Evolutionary conservation across 2,329 filamentous ascomycete genomes (phyloP), one percentile per base, ranked within the genome.

Genomic region (Alternaria consortialis): DNA sequence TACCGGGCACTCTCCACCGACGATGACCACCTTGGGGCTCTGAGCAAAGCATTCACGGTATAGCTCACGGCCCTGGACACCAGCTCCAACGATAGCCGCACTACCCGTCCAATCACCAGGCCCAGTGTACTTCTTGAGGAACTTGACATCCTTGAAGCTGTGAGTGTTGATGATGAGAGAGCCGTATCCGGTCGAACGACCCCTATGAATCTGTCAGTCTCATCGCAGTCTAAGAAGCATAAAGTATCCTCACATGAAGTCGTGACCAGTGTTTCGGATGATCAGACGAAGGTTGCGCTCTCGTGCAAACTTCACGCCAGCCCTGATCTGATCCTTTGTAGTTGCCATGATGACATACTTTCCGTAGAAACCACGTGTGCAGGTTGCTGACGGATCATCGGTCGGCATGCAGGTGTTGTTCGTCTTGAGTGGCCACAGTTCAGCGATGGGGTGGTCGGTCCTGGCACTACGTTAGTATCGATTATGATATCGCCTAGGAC

Each of bases 1-100:
- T 67, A 76, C 73, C 7, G 76, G 75, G 51, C 76, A 79, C 40
- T 78, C 75, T 62, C 77, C 77, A 47, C 77, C 77, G 31, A 79
- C 75, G 29, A 79, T 71, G 25, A 76, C 72, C 12, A 73, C 69
- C 58, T 71, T 71, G 9, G 75, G 74, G 11, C 56, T 63, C 56
- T 77, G 72, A 5, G 62, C 65, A 58, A 74, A 74, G 39, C 72
- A 72, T 29, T 76, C 60, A 2, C 67, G 69, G 60, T 69, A 79
- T 7, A 77, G 42, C 43, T 77, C 77, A 32, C 73, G 64, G 12
- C 71, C 75, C 42, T 79, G 77, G 5, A 79, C 68, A 36, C 76
- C 76, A n/a, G 75, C 73, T 17, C 76, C 75, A 20, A 78, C 69
- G 11, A 60, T 66, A 20, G 69, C 74, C 25, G 75, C 75, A 7